These are phyloP conservation scores for Hypoxylon sp. DNA, from an alignment of 2,329 filamentous ascomycete species.

Conservation along the genomic window DNA sequence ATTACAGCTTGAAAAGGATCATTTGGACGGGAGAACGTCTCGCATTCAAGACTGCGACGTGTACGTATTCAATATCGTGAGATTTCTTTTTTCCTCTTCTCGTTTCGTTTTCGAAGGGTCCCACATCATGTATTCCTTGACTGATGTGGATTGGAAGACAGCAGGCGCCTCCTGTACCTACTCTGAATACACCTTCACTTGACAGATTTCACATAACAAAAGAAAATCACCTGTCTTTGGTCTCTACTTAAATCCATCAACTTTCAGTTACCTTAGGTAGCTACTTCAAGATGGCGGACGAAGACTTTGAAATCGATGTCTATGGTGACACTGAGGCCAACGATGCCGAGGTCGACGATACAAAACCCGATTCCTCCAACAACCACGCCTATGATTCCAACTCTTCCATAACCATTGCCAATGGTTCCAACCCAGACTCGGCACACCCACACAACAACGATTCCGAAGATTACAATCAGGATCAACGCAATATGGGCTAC, in stretches of 20 bases:
- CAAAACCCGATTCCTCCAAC: slow-evolving; percentile 52
- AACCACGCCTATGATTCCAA: slow-evolving; percentile 55
- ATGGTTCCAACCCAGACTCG: slow-evolving; percentile 50
- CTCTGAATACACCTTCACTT: slow-evolving; percentile 55
- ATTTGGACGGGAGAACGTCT: slow-evolving; percentile 36
- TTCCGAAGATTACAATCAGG: slow-evolving; percentile 55
- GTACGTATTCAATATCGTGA: slow-evolving; percentile 66
- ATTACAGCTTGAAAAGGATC: slow-evolving; percentile 31
- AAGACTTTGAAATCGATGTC: slow-evolving; percentile 79
- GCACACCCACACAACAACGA: slow-evolving; percentile 55
- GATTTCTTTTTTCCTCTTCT: slow-evolving; percentile 51
- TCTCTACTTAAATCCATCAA: slow-evolving; percentile 49
- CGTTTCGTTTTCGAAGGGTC: slow-evolving; percentile 34
- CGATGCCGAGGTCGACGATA: slow-evolving; percentile 49
- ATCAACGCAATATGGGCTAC: slow-evolving; percentile 49
- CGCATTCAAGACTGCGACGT: slow-evolving; percentile 55
- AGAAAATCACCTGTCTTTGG: slow-evolving; percentile 41
- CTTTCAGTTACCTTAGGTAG: slow-evolving; percentile 39
- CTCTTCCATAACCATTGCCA: slow-evolving; percentile 56
- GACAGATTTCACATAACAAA: slow-evolving; percentile 44
- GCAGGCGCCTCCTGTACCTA: slow-evolving; percentile 58
- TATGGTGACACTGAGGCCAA: slow-evolving; percentile 66
- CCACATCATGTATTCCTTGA: slow-evolving; percentile 49
- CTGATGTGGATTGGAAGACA: slow-evolving; percentile 52
- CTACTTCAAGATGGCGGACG: slow-evolving; percentile 69